Base-by-base conservation (phyloP, 345 rosid genomes). In the Eucalyptus sp. region DNA sequence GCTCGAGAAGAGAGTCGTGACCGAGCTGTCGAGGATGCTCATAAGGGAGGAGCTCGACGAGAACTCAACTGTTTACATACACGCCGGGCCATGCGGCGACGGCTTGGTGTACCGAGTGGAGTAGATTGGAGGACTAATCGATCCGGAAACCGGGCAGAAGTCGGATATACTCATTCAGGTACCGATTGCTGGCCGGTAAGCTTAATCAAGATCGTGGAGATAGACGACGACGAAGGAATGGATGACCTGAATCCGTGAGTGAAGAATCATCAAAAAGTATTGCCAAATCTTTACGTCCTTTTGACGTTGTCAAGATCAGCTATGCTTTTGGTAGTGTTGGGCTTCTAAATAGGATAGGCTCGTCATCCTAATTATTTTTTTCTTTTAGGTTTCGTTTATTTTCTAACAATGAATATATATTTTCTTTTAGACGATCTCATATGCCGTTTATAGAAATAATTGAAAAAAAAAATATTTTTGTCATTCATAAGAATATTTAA, bases 1-100 rank as follows among this genome's bases (percentile, higher is more conserved):
- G 99, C 96, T 97, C 8, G 98, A 97, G 93, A 96, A 87, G 93
- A 95, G 89, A 91, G 99, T 97, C 88, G 98, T 97, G 3, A 97
- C 99, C 0, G 96, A 96, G 91, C 90, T 97, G 20, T 97, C 98
- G 13, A 95, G 91, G 90, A 96, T 96, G 99, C 94, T 97, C 5
- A 89, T 97, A 46, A 93, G 94, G 89, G 98, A 94, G 48, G 99
- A 95, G 44, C 96, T 97, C 0, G 97, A 97, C 37, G 99, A 96
- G 87, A 97, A 94, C 93, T 94, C 96, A 0, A 96, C 98, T 0
- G 99, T 94, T 46, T 96, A 93, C 89, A 96, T 97, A 22, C 97
- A 96, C 24, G 96, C 96, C 6, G 93, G 87, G 5, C 29, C 89
- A 7, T 84, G 18, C 2, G 95, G 96, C 3, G 68, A 86, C 7